Base-by-base conservation (phyloP, 2,329 filamentous ascomycete species). In the Colletotrichum sp. region DNA sequence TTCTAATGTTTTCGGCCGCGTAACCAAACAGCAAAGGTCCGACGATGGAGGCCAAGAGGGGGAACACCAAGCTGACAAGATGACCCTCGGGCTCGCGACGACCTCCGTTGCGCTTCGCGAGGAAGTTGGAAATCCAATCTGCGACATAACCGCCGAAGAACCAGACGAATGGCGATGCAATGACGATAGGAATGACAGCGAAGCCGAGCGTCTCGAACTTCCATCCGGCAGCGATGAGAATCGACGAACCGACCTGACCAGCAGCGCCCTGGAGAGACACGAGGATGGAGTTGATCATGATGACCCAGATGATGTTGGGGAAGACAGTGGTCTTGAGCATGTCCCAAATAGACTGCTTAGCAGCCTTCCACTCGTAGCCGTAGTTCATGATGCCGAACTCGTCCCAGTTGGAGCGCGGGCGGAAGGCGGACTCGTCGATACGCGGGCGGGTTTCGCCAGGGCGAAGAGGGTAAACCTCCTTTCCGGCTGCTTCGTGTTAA, bases 231-330 rank as follows among this genome's bases (percentile, higher is more conserved):
- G 77, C 77, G 43, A 78, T 77, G 34, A 78, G 77, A 10, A 78
- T 55, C 5, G 77, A 77, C 3, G 77, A 77, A 15, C 68, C 77
- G 13, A 78, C 80, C 79, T 82, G 82, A 52, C 79, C 77, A 15
- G 79, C 79, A 13, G 82, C 81, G 52, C 80, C 80, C 67, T 81
- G 80, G 63, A 79, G 79, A 15, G 80, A 80, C 65, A 85, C 79
- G 69, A 85, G 79, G 43, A 80, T 80, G 36, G 80, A 80, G 78
- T 83, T 83, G 48, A 82, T 77, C 15, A 82, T 52, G 24, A 84
- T 80, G 28, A 80, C 79, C 82, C 84, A 86, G 10, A 84, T 57
- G 13, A 85, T 81, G 61, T 82, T 80, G 7, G 84, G 84, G 77
- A 84, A 83, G 8, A 84, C 30, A 4, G 81, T 81, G 13, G 82